A percentile compares a stretch with the other conserved stretches of the same genome.
These are phyloP conservation scores for Viridothelium virens DNA, from an alignment of 495 filamentous ascomycete genomes.

Conservation along the genomic window DNA sequence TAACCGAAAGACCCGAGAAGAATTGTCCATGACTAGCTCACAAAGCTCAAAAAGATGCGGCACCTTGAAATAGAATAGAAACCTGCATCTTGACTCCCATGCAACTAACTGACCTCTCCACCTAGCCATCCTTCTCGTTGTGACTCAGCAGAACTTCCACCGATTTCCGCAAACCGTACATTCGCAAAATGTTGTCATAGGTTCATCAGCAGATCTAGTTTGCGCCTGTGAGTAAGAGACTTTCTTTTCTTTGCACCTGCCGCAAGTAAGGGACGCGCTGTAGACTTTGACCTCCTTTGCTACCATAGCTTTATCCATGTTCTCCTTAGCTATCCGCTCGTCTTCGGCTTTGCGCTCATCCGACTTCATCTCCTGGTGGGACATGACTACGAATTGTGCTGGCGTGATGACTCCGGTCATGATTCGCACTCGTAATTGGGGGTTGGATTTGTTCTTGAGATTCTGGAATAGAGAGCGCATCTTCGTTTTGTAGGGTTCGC, in stretches of 20 bases:
- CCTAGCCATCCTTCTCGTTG: not conserved
- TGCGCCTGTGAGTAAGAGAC: conserved; percentile 94
- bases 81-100: not conserved
- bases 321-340: conserved; percentile 67
- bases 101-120: too few species aligned
- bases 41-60: not conserved
- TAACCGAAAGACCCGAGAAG: not conserved
- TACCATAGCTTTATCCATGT: conserved; percentile 91
- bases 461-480: conserved; percentile 88
- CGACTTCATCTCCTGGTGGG: conserved; percentile 69
- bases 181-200: conserved; percentile 78
- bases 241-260: conserved; percentile 83
- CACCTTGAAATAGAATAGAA: not conserved
- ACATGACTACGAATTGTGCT: conserved; percentile 65
- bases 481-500: conserved; percentile 68
- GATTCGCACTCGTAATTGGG: conserved; percentile 63
- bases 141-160: conserved; percentile 54
- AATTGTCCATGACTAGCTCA: not conserved
- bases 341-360: conserved; percentile 61
- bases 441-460: conserved; percentile 84
- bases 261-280: conserved; percentile 70
- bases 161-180: conserved; percentile 66
- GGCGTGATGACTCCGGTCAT: conserved; percentile 62
- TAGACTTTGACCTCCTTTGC: conserved; percentile 76
- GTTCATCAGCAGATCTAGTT: conserved; percentile 88